A percentile compares a stretch with the other conserved stretches of the same genome.
These are phyloP conservation scores for Trichoderma arundinaceum DNA, from an alignment of 2,329 filamentous ascomycete genomes.

Conservation along the genomic window DNA sequence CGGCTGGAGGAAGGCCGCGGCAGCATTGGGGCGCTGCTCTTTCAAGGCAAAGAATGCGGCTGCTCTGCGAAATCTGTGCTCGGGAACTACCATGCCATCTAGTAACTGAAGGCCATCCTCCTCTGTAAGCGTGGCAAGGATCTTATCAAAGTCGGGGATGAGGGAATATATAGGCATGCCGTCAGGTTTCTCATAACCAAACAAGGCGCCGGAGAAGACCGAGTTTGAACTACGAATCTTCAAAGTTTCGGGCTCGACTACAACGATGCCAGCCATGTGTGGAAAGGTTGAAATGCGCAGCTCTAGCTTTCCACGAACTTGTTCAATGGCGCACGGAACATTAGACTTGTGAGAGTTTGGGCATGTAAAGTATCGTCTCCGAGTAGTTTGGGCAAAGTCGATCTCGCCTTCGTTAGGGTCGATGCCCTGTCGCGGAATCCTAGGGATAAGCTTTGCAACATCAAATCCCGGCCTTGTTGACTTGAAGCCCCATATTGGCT, in stretches of 20 bases:
- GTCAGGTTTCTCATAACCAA: constrained; percentile 84
- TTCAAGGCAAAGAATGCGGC: constrained; percentile 82
- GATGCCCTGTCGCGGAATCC: constrained; percentile 77
- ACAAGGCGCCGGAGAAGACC: constrained; percentile 89
- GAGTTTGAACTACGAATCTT: constrained; percentile 91
- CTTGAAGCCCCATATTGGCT: constrained; percentile 83
- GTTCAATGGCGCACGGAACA: constrained; percentile 83
- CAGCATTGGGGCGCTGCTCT: constrained; percentile 79
- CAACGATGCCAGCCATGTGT: constrained; percentile 95
- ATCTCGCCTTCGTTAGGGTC: constrained; percentile 72
- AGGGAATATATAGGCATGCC: constrained; percentile 79
- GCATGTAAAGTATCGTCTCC: constrained; percentile 82
- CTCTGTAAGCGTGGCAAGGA: constrained; percentile 79
- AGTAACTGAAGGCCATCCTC: constrained; percentile 83
- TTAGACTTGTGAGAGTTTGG: constrained; percentile 76
- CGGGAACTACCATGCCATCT: constrained; percentile 95
- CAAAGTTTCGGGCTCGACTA: constrained; percentile 79
- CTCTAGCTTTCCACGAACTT: constrained; percentile 69
- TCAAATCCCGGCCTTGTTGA: constrained; percentile 71
- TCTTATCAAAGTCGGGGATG: constrained; percentile 84
- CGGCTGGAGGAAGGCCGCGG: constrained; percentile 79
- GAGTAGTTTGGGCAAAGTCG: constrained; percentile 76
- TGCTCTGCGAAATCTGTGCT: constrained; percentile 92
- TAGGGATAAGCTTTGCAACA: constrained; percentile 78
- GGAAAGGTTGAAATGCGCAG: constrained; percentile 92